Evolutionary conservation across 345 rosid species (phyloP), one percentile per base, ranked within the genome.

Genomic region (Pelargonium nanum): DNA sequence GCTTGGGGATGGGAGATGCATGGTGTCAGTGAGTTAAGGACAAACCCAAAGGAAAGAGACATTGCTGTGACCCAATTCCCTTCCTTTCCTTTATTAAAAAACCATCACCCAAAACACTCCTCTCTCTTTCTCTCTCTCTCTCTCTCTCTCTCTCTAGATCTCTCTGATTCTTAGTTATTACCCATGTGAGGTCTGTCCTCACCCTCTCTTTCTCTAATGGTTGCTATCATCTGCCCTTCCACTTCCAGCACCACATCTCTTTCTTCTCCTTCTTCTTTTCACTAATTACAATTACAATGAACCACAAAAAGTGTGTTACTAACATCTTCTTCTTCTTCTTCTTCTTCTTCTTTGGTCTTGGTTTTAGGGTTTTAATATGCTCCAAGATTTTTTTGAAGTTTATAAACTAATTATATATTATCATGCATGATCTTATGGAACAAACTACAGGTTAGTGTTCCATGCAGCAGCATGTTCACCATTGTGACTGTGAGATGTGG

Each of bases 401-500:
- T n/a, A n/a, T n/a, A n/a, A n/a, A n/a, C n/a, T 21, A 67, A 70
- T 10, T 48, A 28, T 61, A 63, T 69, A 63, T 68, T 21, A 53
- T 57, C 66, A 53, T 53, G 56, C 19, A 53, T 53, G 24, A 17
- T 1, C 4, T 0, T 53, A 53, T 20, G 7, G 24, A 1, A 17
- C 10, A 12, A 53, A n/a, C 22, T 53, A 58, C 85, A 93, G 99
- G 99, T 93, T 24, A 85, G 81, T 73, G 99, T 93, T 55, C 99
- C 99, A 68, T 64, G 80, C 71, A 80, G 76, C 73, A 87, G 76
- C 65, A 32, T 85, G 81, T 75, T 63, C 78, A 83, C 77, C 65
- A 69, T 83, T 28, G 97, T 87, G 75, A 93, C 99, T 10, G 97
- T 93, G 22, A 79, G 97, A 76, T 93, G 99, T 68, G 99, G 99